Conservation (phyloP, 1,139 yeast species). For the Yamadazyma epiphylla region DNA sequence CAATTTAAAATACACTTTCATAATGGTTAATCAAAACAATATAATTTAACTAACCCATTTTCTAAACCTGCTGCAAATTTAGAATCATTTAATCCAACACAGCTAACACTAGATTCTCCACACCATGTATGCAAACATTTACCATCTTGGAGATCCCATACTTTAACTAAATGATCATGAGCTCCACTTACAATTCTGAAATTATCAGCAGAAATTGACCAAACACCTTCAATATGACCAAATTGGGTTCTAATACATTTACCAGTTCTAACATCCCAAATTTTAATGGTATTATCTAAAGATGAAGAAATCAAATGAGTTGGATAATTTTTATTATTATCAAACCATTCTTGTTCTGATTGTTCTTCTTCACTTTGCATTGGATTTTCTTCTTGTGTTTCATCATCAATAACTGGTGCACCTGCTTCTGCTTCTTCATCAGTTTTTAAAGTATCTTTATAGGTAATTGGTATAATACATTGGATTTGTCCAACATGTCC, state of each 20-base stretch:
- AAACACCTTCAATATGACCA: constrained; percentile 97
- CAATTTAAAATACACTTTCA: constrained; percentile 20
- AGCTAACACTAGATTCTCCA: constrained; percentile 70
- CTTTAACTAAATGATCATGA: constrained; percentile 83
- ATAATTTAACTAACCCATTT: constrained; percentile 78
- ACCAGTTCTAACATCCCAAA: constrained; percentile 89
- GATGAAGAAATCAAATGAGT: constrained; percentile 86
- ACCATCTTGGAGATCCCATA: constrained; percentile 95
- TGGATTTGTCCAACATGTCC: constrained; percentile 88
- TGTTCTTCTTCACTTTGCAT: constrained; percentile 21
- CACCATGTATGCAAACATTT: constrained; percentile 90
- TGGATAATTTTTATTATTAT: constrained; percentile 42
- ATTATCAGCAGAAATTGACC: constrained; percentile 95
- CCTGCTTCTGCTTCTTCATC: constrained; percentile 20
- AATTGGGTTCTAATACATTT: constrained; percentile 88
- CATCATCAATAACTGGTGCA: constrained; percentile 39
- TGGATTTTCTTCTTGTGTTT: constrained; percentile 14
- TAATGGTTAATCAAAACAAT: constrained; percentile 55
- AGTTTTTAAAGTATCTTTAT: constrained; percentile 48
- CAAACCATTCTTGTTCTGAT: constrained; percentile 4
- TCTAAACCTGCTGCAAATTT: constrained; percentile 89
- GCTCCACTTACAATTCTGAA: constrained; percentile 93
- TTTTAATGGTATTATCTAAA: constrained; percentile 85
- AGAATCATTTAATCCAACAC: constrained; percentile 88
- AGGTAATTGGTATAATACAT: constrained; percentile 77